These are phyloP conservation scores for Kwoniella sp. DNA, from an alignment of 768 basidiomycete genomes.

Conservation along the genomic window DNA sequence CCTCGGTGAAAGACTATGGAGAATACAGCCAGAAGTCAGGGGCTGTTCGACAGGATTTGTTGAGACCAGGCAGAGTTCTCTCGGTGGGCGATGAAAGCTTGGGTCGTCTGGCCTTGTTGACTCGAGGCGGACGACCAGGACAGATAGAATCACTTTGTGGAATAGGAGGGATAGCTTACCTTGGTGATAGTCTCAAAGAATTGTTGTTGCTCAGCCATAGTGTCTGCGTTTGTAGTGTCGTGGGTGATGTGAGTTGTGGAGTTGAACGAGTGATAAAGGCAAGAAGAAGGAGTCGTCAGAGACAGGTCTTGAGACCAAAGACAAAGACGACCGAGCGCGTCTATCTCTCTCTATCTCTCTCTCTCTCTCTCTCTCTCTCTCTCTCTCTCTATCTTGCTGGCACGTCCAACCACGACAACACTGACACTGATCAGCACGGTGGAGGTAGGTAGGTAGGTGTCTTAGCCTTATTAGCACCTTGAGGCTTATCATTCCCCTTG, in stretches of 20 bases:
- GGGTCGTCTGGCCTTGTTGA: neutral
- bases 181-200: conserved; percentile 55
- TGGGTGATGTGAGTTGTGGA: no score
- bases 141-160: no score
- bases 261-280: no score
- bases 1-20: conserved; percentile 85
- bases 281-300: no score
- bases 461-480: no score
- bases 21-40: no score
- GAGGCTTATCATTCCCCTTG: no score
- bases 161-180: conserved; percentile 28
- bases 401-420: neutral
- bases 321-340: neutral
- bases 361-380: neutral
- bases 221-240: neutral
- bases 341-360: neutral
- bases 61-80: no score
- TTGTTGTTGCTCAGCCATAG: conserved; percentile 36
- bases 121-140: neutral
- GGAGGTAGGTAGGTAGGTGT: no score
- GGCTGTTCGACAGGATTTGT: no score
- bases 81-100: no score
- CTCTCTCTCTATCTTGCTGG: neutral
- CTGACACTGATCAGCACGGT: neutral
- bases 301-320: no score